Percentiles rank a stretch among this genome's conserved stretches.
These are phyloP conservation scores for Aspergillus pseudonomiae DNA, from an alignment of 2,329 filamentous ascomycete species.

Conservation along the genomic window DNA sequence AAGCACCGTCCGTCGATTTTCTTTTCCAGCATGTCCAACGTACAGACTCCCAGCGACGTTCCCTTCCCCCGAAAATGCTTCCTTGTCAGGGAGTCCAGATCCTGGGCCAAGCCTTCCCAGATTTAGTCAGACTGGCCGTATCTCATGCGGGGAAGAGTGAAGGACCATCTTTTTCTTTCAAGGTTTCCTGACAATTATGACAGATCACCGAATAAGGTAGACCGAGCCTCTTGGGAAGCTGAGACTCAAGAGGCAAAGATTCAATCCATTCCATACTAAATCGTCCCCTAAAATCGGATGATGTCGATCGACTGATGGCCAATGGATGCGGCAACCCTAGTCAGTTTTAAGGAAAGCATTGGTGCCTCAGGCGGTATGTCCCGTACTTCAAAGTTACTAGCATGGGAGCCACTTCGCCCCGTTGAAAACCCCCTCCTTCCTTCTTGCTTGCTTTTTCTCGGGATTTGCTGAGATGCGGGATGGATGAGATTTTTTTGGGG, in stretches of 20 bases:
- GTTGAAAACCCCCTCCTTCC: too few relatives aligned
- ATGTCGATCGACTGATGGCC: background rate
- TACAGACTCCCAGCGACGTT: background rate
- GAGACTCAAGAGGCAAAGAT: background rate
- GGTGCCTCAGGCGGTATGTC: background rate
- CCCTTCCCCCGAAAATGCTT: background rate
- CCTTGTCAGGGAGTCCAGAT: background rate
- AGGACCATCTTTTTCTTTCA: background rate
- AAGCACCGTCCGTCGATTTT: background rate
- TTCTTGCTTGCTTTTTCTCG: background rate
- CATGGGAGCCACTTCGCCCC: too few relatives aligned
- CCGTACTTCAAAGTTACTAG: too few relatives aligned
- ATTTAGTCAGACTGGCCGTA: background rate
- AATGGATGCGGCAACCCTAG: background rate
- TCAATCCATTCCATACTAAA: background rate
- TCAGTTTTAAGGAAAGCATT: background rate
- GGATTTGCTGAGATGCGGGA: slow-evolving; percentile 1
- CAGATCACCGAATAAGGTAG: background rate
- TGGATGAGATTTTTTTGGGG: background rate
- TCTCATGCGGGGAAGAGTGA: background rate
- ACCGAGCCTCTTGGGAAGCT: too few relatives aligned
- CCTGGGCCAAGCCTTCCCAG: background rate
- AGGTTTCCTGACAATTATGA: background rate
- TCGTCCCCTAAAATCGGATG: background rate
- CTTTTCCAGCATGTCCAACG: too few relatives aligned